Base-by-base conservation (phyloP, 495 filamentous ascomycete genomes). In the Chlorociboria aeruginascens region DNA sequence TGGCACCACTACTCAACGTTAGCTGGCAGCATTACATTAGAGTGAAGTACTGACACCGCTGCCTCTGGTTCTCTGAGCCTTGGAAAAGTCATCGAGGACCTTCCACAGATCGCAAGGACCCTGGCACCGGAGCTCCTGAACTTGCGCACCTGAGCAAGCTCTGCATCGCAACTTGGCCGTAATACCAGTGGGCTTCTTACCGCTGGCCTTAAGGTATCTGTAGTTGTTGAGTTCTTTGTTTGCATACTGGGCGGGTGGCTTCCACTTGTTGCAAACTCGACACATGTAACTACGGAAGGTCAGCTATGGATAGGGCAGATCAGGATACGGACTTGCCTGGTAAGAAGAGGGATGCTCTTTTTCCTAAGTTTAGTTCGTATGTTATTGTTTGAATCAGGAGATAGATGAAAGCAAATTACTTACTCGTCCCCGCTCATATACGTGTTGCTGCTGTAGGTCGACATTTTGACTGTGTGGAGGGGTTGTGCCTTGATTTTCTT, bases 61-160 rank as follows among this genome's bases (percentile, higher is more conserved):
- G 6, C 45, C 33, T 17, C 35, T 12, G 8, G 8, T 39, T 47
- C 45, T 25, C 16, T 32, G 34, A 20, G 50, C 62, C 51, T 78
- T 81, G 37, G 73, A 72, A 57, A 84, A 87, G 0, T 64, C 59
- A 0, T 74, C 65, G 1, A 76, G 43, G 0, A 55, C 51, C 53
- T 77, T 77, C 25, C 54, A 55, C 30, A 63, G 40, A 12, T 59
- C 56, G 51, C 83, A 87, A 20, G 66, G 65, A 3, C 70, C 69
- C 8, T 61, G 8, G 56, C 70, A 73, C 11, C 57, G 40, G 1
- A 62, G 14, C 29, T 70, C 64, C 6, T 41, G 38, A 60, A 68
- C 6, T 51, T 44, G 16, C 64, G 49, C 1, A 53, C 61, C 13
- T 62, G 45, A 32, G 30, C 53, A 38, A 40, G 46, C 6, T 37